Evolutionary conservation across 2,329 filamentous ascomycete genomes (phyloP).

Genomic region (Ophiosphaerella herpotricha): DNA sequence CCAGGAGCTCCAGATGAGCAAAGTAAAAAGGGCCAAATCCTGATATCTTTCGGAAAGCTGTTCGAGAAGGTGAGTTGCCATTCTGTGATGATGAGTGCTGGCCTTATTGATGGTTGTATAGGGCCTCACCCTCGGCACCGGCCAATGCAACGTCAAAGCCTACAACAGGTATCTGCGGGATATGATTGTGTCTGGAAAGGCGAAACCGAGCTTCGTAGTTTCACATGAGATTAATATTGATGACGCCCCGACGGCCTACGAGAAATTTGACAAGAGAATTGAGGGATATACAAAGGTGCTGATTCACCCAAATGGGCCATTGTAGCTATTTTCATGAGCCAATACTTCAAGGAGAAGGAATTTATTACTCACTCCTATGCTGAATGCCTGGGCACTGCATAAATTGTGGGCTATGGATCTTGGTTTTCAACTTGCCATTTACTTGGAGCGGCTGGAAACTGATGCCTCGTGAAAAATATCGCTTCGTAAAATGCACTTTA

Average conservation of each 20-base stretch:
- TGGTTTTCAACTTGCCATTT: no score
- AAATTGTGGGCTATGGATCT: no score
- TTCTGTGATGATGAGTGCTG: background rate
- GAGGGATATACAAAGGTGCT: constrained; percentile 72
- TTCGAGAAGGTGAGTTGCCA: constrained; percentile 63
- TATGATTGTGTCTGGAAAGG: constrained; percentile 66
- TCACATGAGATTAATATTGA: constrained; percentile 68
- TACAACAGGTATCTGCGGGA: constrained; percentile 70
- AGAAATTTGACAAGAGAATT: constrained; percentile 68
- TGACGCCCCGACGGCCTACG: constrained; percentile 64
- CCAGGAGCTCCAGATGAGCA: constrained; percentile 67
- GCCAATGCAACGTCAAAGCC: constrained; percentile 70
- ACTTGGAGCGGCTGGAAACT: no score
- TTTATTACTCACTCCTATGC: background rate
- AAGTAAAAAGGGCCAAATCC: constrained; percentile 65
- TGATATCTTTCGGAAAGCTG: constrained; percentile 68
- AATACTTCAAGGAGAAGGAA: background rate
- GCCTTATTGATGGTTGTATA: constrained; percentile 29
- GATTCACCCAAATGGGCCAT: constrained; percentile 65
- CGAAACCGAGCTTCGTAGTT: constrained; percentile 70
- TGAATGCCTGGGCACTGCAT: background rate
- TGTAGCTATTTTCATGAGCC: constrained; percentile 17
- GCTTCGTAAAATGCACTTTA: background rate
- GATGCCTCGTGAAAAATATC: no score
- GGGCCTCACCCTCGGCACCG: constrained; percentile 64